These are phyloP conservation scores for Geotrichum reessii DNA, from an alignment of 1,139 yeast genomes.

Conservation along the genomic window DNA sequence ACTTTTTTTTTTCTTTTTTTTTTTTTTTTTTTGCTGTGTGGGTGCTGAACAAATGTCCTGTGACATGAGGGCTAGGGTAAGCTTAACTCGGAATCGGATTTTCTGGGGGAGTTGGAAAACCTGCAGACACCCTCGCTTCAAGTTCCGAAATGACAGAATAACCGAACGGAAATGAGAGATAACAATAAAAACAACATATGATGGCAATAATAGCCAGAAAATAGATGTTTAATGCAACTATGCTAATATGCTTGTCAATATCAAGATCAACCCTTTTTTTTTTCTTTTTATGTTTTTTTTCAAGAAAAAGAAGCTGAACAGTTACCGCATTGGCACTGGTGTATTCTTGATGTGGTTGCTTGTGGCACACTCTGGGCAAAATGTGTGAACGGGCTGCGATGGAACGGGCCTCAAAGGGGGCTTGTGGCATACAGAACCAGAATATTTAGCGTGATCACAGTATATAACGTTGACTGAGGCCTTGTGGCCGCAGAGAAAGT, in stretches of 20 bases:
- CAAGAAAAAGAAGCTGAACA: not conserved
- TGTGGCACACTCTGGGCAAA: constrained; percentile 8
- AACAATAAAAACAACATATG: not conserved
- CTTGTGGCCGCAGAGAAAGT: constrained; percentile 17
- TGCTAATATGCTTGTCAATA: too few relatives aligned
- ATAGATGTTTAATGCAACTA: too few relatives aligned
- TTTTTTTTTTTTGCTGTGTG: not conserved
- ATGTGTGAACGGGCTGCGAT: constrained; percentile 10
- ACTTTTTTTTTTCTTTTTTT: not conserved
- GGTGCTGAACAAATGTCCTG: not conserved
- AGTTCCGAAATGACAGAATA: not conserved
- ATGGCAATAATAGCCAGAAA: too few relatives aligned
- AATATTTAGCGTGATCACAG: constrained; percentile 13
- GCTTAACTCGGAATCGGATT: not conserved
- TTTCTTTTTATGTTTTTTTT: too few relatives aligned
- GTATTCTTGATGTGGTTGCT: not conserved
- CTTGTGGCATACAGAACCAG: constrained; percentile 17
- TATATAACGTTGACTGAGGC: constrained; percentile 17
- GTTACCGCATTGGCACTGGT: constrained; percentile 3
- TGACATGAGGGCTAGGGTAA: not conserved
- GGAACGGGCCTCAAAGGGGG: constrained; percentile 17
- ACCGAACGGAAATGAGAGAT: not conserved
- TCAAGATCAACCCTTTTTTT: too few relatives aligned
- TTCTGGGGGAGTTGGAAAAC: not conserved
- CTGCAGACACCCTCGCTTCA: not conserved